A percentile compares a stretch with the other conserved stretches of the same genome.
Conservation (phyloP, 2,329 filamentous ascomycete species). For the Epicoccum sorghinum region DNA sequence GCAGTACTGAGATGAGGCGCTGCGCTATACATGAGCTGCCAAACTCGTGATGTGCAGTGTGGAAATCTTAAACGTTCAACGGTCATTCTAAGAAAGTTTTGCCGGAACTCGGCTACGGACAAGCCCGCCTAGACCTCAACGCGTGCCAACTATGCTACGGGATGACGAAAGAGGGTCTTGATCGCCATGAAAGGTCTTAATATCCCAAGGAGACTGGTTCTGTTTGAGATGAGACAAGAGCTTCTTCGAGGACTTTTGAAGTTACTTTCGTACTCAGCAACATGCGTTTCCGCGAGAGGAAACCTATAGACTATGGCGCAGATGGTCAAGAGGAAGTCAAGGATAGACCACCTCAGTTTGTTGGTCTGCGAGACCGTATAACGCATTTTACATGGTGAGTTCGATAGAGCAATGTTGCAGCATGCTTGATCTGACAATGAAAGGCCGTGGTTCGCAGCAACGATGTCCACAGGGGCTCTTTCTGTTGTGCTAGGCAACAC, state of each 20-base stretch:
- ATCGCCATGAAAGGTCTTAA: not conserved
- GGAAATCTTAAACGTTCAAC: not conserved
- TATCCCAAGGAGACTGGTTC: not conserved
- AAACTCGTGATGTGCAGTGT: not conserved
- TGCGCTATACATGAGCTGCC: not conserved
- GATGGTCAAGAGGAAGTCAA: conserved; percentile 18
- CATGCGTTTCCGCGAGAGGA: conserved; percentile 32
- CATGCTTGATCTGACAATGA: not conserved
- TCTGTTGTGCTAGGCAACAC: conserved; percentile 67
- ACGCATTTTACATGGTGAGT: conserved; percentile 33
- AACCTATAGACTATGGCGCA: conserved; percentile 13
- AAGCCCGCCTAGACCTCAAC: conserved; percentile 10
- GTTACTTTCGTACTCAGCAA: not conserved
- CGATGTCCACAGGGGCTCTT: conserved; percentile 77
- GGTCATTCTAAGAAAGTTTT: not conserved
- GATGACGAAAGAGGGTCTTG: conserved; percentile 14
- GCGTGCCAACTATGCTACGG: conserved; percentile 5
- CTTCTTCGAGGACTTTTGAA: not conserved
- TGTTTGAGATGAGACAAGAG: not conserved
- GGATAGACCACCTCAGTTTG: conserved; percentile 23
- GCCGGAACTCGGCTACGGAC: conserved; percentile 14
- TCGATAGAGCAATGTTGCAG: not conserved
- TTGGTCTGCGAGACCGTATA: conserved; percentile 32
- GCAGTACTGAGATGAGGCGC: not conserved
- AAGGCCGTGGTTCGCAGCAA: conserved; percentile 67